Conservation (phyloP, 2,329 filamentous ascomycete genomes). For the Fusarium ambrosium region DNA sequence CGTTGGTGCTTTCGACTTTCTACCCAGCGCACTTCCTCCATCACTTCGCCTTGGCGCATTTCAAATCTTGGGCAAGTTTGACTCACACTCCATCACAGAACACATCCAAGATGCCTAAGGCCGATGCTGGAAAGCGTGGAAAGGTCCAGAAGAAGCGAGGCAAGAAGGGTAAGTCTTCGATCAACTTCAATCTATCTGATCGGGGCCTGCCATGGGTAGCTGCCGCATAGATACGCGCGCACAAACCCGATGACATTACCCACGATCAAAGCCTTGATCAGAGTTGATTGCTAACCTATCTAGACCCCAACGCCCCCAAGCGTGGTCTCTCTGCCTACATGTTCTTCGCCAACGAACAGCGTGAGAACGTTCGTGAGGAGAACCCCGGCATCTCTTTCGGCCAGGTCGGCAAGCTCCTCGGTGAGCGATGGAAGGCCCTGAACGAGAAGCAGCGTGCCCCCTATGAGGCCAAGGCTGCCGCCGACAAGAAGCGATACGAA, state of each 20-base stretch:
- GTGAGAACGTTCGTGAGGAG: constrained; percentile 97
- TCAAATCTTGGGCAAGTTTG: not conserved
- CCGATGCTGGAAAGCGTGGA: constrained; percentile 64
- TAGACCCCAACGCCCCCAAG: constrained; percentile 98
- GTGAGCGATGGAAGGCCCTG: constrained; percentile 98
- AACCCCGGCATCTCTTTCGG: constrained; percentile 98
- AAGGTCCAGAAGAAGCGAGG: constrained; percentile 68
- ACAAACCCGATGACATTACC: not conserved
- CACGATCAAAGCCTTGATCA: not conserved
- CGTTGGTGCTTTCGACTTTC: not conserved
- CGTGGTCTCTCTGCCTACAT: constrained; percentile 99
- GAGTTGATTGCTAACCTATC: constrained; percentile 5
- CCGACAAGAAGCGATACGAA: constrained; percentile 99
- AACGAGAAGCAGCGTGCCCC: constrained; percentile 92
- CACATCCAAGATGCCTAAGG: constrained; percentile 70
- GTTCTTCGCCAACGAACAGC: constrained; percentile 99
- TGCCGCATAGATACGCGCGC: not conserved
- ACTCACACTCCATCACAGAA: constrained; percentile 48
- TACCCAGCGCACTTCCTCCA: not conserved
- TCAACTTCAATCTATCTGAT: not conserved
- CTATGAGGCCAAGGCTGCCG: constrained; percentile 95
- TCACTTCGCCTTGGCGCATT: not conserved
- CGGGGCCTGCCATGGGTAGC: not conserved
- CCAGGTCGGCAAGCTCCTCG: constrained; percentile 98
- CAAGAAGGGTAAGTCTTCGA: constrained; percentile 70